Percentiles rank a stretch among this genome's conserved stretches.
phyloP scores from a whole-genome alignment of 139 green algal genomes.

The Tetradesmus obliquus region DNA sequence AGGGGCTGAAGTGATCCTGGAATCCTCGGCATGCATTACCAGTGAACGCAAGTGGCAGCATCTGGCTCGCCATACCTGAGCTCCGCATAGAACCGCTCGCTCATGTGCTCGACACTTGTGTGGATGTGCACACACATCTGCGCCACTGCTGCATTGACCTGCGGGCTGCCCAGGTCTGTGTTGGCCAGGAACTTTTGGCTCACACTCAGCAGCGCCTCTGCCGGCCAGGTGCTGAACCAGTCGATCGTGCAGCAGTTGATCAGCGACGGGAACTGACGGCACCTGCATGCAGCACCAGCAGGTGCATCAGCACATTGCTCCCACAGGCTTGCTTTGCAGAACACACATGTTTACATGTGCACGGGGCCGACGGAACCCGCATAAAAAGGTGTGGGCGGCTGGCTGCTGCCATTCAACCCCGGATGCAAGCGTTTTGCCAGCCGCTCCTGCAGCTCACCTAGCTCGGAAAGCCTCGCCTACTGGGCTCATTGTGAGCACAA shows the following conservation, averaged over 20 bases:
- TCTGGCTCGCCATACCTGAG: constrained; percentile 23
- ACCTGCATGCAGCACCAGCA: neutral
- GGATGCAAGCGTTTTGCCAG: too few species aligned
- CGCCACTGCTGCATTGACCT: constrained; percentile 59
- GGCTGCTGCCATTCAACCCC: too few species aligned
- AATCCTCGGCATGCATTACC: too few species aligned
- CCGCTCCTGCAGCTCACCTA: too few species aligned
- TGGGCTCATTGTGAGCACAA: constrained; percentile 92
- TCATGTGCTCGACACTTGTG: constrained; percentile 58
- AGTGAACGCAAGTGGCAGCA: too few species aligned
- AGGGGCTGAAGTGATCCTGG: too few species aligned
- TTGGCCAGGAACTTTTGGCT: constrained; percentile 74
- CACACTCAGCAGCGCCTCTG: constrained; percentile 83
- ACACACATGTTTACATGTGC: too few species aligned
- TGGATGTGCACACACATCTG: constrained; percentile 80
- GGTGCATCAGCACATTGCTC: neutral
- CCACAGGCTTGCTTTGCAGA: neutral
- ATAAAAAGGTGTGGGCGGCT: too few species aligned
- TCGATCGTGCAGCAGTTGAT: constrained; percentile 83
- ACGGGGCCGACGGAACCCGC: too few species aligned
- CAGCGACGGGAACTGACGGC: constrained; percentile 89
- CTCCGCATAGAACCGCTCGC: constrained; percentile 74
- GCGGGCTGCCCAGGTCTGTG: constrained; percentile 69
- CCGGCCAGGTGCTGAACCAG: constrained; percentile 90
- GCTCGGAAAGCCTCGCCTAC: constrained; percentile 90